phyloP scores from a whole-genome alignment of 179 eudicot species.

The Vitellaria paradoxa region DNA sequence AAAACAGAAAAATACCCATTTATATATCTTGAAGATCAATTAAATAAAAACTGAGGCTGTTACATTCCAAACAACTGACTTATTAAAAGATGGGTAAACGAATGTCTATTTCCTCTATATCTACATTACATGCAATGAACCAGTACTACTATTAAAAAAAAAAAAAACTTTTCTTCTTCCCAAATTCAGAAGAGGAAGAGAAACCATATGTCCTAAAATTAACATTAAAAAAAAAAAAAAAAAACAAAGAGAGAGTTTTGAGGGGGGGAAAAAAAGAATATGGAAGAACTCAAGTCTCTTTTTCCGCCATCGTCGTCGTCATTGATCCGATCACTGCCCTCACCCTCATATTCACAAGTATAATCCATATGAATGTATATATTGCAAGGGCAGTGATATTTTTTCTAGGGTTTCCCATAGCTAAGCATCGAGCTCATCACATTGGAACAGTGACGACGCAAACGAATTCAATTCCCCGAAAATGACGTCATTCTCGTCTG shows the following conservation, averaged over 20 bases:
- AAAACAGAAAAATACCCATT: not conserved
- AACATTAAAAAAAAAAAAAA: not conserved
- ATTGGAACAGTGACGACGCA: slow-evolving; percentile 38
- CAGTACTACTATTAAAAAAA: not conserved
- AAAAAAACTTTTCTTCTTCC: not conserved
- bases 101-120: slow-evolving; percentile 9
- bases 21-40: not conserved
- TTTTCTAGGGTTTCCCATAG: not conserved
- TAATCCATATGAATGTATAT: not conserved
- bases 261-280: too few relatives aligned
- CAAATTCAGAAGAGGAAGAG: slow-evolving; percentile 4
- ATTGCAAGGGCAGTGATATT: not conserved
- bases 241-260: not conserved
- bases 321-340: not conserved
- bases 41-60: not conserved
- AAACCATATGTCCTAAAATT: not conserved
- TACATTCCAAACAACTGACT: not conserved
- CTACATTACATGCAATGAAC: slow-evolving; percentile 9
- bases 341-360: not conserved
- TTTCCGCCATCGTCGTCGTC: not conserved
- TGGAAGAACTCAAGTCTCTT: not conserved
- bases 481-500: slow-evolving; percentile 37
- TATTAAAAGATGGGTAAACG: slow-evolving; percentile 12
- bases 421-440: slow-evolving; percentile 35
- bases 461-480: slow-evolving; percentile 41